phyloP scores from a whole-genome alignment of 2,329 filamentous ascomycete genomes.

The Delphinella strobiligena region DNA sequence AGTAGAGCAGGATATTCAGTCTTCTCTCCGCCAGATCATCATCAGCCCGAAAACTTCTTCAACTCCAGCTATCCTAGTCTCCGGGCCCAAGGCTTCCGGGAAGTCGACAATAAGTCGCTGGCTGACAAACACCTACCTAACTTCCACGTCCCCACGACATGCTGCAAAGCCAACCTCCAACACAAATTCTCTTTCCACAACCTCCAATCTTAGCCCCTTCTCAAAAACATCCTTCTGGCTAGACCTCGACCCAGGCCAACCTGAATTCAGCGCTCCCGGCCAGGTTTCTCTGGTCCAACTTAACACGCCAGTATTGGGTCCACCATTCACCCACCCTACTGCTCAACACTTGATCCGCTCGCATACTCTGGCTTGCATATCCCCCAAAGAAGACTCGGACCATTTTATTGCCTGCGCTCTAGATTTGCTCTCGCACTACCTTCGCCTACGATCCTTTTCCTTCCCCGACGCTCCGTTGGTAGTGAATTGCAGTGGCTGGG shows the following conservation, averaged over 20 bases:
- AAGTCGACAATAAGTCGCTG: conserved; percentile 64
- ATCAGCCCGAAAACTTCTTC: conserved; percentile 26
- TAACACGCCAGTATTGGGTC: conserved; percentile 48
- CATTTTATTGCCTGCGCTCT: conserved; percentile 53
- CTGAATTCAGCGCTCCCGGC: conserved; percentile 60
- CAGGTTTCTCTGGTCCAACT: conserved; percentile 56
- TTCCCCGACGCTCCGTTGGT: conserved; percentile 44
- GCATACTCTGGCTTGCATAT: conserved; percentile 54
- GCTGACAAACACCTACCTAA: conserved; percentile 55
- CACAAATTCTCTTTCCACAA: conserved; percentile 42
- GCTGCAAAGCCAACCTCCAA: conserved; percentile 35
- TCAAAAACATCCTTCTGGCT: conserved; percentile 38
- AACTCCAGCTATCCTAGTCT: conserved; percentile 55
- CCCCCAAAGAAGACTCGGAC: conserved; percentile 53
- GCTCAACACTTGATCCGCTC: conserved; percentile 36
- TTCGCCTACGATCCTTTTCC: conserved; percentile 26
- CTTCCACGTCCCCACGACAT: conserved; percentile 18
- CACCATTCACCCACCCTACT: conserved; percentile 53
- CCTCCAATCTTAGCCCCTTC: not conserved
- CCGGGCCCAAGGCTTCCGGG: conserved; percentile 59
- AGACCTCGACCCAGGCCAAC: conserved; percentile 67
- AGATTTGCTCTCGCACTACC: conserved; percentile 51
- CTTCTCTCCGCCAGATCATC: conserved; percentile 14
- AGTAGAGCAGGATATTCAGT: conserved; percentile 15
- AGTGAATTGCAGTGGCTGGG: conserved; percentile 65